These are phyloP conservation scores for Ophiosphaerella herpotricha DNA, from an alignment of 2,329 filamentous ascomycete species.

Conservation along the genomic window DNA sequence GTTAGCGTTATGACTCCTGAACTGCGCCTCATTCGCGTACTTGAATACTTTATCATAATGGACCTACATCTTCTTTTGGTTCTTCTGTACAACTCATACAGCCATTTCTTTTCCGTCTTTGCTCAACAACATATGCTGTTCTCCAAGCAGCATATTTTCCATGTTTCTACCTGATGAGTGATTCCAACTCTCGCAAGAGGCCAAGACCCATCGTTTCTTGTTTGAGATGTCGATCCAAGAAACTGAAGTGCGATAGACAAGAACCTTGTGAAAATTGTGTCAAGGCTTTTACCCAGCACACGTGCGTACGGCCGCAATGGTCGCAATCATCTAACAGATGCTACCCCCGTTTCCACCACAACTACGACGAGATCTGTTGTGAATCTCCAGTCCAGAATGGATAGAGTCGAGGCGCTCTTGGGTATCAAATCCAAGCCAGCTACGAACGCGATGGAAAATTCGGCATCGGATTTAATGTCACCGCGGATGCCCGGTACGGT, in stretches of 20 bases:
- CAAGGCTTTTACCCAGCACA: slow-evolving; percentile 18
- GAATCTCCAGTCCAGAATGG: slow-evolving; percentile 23
- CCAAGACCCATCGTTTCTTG: slow-evolving; percentile 15
- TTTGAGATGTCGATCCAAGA: slow-evolving; percentile 31
- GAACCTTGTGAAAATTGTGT: slow-evolving; percentile 30
- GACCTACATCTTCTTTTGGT: no score
- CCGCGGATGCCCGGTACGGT: slow-evolving; percentile 18
- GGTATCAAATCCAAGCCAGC: slow-evolving; percentile 2
- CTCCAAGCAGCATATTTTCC: no score
- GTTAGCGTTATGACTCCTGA: no score
- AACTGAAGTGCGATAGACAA: slow-evolving; percentile 32
- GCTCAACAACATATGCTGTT: no score
- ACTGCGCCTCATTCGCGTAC: no score
- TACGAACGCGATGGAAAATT: not conserved
- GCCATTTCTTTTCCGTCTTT: no score
- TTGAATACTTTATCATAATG: no score
- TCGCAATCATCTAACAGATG: not conserved
- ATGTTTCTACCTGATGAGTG: not conserved
- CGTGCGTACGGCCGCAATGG: slow-evolving; percentile 18
- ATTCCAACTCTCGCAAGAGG: not conserved
- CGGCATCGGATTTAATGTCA: not conserved
- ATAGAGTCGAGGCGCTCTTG: slow-evolving; percentile 25
- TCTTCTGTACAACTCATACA: no score
- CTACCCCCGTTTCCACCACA: not conserved
- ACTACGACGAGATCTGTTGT: slow-evolving; percentile 7